Evolutionary conservation across 2,329 filamentous ascomycete species (phyloP).

Genomic region (Fusarium pseudocircinatum): DNA sequence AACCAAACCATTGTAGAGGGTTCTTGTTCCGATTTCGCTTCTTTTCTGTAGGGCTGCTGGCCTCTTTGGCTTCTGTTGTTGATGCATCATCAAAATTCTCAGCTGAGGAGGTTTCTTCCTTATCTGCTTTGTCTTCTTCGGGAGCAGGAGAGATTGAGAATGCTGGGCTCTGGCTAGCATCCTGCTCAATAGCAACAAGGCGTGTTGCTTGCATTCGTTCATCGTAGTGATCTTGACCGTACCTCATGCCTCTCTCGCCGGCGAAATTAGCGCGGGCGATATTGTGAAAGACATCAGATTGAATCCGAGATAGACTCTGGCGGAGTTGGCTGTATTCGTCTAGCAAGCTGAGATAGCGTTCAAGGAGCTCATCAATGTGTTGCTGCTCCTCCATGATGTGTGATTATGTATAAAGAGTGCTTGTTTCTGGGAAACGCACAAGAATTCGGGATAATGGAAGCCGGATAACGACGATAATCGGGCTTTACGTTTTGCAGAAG

Average conservation of each 20-base stretch:
- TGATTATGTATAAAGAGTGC: background rate
- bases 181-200: slow-evolving; percentile 47
- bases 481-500: background rate
- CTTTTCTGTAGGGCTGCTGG: slow-evolving; percentile 23
- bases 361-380: slow-evolving; percentile 70
- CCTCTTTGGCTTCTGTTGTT: slow-evolving; percentile 8
- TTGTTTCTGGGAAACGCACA: background rate
- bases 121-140: slow-evolving; percentile 8
- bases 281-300: slow-evolving; percentile 65
- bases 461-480: too few relatives aligned
- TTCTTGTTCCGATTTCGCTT: slow-evolving; percentile 33
- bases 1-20: slow-evolving; percentile 68
- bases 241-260: slow-evolving; percentile 69
- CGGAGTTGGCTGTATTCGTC: slow-evolving; percentile 73
- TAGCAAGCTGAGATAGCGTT: slow-evolving; percentile 71
- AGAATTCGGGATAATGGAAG: background rate
- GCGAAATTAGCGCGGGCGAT: slow-evolving; percentile 82
- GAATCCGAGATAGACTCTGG: slow-evolving; percentile 60
- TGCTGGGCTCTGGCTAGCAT: slow-evolving; percentile 15
- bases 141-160: slow-evolving; percentile 31
- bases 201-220: slow-evolving; percentile 73
- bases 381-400: slow-evolving; percentile 44
- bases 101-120: background rate
- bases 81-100: background rate
- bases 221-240: slow-evolving; percentile 77